Evolutionary conservation across 2,329 filamentous ascomycete genomes (phyloP).

Genomic region (Diplocarpon rosae): DNA sequence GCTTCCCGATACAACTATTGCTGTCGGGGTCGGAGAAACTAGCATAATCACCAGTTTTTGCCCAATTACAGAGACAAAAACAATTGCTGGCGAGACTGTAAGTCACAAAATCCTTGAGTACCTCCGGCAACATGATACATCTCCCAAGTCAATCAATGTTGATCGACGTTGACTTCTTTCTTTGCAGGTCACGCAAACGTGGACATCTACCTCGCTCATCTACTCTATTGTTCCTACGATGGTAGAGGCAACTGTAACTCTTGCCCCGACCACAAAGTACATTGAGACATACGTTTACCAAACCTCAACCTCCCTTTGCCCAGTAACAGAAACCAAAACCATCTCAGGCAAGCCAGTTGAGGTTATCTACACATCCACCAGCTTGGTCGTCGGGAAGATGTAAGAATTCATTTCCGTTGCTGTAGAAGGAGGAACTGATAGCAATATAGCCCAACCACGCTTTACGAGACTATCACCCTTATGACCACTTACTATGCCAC

Average conservation of each 20-base stretch:
- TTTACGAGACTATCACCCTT: conserved; percentile 1
- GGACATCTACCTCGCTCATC: conserved; percentile 18
- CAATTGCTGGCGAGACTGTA: conserved; percentile 26
- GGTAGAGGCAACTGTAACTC: conserved; percentile 6
- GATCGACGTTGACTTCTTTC: neutral
- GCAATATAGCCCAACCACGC: conserved; percentile 1
- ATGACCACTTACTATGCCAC: conserved; percentile 4
- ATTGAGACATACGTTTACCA: conserved; percentile 26
- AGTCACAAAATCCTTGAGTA: neutral
- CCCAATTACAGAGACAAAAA: conserved; percentile 32
- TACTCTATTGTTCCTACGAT: conserved; percentile 14
- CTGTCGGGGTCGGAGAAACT: neutral
- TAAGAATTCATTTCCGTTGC: neutral
- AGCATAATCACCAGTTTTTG: conserved; percentile 32
- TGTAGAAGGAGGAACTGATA: neutral
- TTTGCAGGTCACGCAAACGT: conserved; percentile 22
- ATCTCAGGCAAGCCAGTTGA: conserved; percentile 32
- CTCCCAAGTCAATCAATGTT: too few species aligned
- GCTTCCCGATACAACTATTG: conserved; percentile 7
- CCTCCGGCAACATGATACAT: too few species aligned
- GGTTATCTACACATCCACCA: conserved; percentile 22
- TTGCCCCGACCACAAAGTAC: conserved; percentile 10
- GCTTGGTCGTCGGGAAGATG: conserved; percentile 16
- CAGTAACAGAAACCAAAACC: conserved; percentile 35
- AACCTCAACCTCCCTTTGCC: conserved; percentile 33